Conservation (phyloP, 75 land plant genomes). For the Cupressus sempervirens region DNA sequence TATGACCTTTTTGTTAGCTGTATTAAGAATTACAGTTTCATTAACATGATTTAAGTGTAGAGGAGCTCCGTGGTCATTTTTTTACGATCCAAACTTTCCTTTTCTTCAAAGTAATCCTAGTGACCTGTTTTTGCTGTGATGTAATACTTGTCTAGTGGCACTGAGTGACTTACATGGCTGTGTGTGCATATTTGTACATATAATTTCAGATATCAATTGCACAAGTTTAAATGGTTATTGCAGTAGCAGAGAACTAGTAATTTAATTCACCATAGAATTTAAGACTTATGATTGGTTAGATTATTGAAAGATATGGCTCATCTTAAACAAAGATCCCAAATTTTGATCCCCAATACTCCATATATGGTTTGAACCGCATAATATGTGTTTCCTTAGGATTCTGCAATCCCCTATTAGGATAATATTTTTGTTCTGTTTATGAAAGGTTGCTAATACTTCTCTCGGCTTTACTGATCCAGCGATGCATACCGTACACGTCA, state of each 20-base stretch:
- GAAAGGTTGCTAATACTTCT: background rate
- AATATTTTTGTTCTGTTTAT: background rate
- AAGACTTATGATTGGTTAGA: too few species aligned
- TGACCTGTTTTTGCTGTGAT: background rate
- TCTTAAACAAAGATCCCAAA: too few species aligned
- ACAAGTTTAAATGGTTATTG: background rate
- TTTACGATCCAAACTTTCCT: background rate
- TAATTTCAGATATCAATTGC: background rate
- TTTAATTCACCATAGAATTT: too few species aligned
- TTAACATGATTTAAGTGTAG: background rate
- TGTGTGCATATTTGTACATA: background rate
- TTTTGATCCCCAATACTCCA: too few species aligned
- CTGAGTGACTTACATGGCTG: background rate
- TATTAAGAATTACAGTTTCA: background rate
- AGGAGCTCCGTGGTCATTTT: background rate
- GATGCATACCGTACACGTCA: slow-evolving; percentile 79
- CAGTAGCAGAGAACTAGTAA: background rate
- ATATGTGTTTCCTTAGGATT: background rate
- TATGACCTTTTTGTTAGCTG: background rate
- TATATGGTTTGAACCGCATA: too few species aligned
- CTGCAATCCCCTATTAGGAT: background rate
- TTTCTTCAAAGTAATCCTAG: background rate
- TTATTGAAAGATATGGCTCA: too few species aligned
- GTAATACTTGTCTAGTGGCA: background rate
- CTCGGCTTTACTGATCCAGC: slow-evolving; percentile 36